Evolutionary conservation across 352 stramenopile genomes (phyloP).

Genomic region (Phytopythium cucurbitacearum): DNA sequence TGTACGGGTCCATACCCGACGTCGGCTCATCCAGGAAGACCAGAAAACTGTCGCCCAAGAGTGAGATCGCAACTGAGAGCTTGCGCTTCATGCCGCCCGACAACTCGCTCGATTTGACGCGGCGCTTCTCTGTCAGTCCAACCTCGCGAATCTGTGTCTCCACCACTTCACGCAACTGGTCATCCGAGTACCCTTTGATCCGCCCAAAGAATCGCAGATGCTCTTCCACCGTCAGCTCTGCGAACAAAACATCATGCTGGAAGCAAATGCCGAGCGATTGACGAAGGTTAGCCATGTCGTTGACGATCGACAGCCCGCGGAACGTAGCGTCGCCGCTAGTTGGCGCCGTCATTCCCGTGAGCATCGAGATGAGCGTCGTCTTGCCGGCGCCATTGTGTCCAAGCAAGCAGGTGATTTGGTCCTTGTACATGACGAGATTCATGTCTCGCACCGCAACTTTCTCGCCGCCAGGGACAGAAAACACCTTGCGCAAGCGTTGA

Average conservation of each 20-base stretch:
- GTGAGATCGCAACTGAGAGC: conserved; percentile 86
- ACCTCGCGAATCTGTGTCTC: conserved; percentile 47
- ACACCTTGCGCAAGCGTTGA: conserved; percentile 53
- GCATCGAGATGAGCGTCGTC: conserved; percentile 88
- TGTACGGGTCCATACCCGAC: conserved; percentile 95
- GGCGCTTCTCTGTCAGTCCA: conserved; percentile 56
- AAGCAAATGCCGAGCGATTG: conserved; percentile 73
- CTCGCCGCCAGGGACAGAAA: conserved; percentile 65
- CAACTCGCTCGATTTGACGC: conserved; percentile 48
- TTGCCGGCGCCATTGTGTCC: conserved; percentile 93
- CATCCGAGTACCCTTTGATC: conserved; percentile 50
- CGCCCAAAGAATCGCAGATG: conserved; percentile 68
- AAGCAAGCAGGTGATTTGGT: conserved; percentile 89
- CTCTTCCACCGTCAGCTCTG: conserved; percentile 71
- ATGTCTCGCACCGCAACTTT: conserved; percentile 83
- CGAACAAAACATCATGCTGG: conserved; percentile 80
- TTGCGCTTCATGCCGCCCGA: conserved; percentile 91
- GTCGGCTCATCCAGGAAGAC: conserved; percentile 92
- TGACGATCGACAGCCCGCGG: conserved; percentile 57
- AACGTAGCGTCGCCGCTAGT: conserved; percentile 60
- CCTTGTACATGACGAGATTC: conserved; percentile 86
- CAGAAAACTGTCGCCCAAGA: conserved; percentile 82
- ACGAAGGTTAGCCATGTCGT: conserved; percentile 76
- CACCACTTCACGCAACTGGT: conserved; percentile 25
- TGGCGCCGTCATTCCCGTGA: conserved; percentile 80